Percentiles rank a stretch among this genome's conserved stretches.
Conservation (phyloP, 2,329 filamentous ascomycete species). For the Chalaropsis thielavioides region DNA sequence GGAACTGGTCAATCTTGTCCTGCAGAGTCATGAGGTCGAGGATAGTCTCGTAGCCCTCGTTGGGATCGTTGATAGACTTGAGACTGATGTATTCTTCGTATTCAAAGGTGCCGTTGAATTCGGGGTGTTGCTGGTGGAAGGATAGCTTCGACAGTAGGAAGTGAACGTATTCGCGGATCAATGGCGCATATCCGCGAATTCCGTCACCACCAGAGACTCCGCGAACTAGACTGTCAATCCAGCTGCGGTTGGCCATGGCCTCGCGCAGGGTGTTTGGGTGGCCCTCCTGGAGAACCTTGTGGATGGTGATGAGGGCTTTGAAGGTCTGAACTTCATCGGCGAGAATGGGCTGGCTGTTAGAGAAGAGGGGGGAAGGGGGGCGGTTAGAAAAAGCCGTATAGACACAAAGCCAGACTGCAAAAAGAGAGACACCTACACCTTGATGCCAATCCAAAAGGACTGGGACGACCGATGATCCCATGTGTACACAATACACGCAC, state of each 20-base stretch:
- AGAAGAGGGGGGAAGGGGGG: slow-evolving; percentile 5
- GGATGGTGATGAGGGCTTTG: slow-evolving; percentile 92
- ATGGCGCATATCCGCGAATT: slow-evolving; percentile 72
- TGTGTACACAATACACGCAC: slow-evolving; percentile 94
- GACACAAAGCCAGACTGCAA: background rate
- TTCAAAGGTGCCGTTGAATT: slow-evolving; percentile 97
- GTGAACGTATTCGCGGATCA: slow-evolving; percentile 94
- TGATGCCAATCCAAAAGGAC: slow-evolving; percentile 96
- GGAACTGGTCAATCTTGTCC: slow-evolving; percentile 96
- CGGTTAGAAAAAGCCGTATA: background rate
- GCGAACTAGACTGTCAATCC: slow-evolving; percentile 84
- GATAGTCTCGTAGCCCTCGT: slow-evolving; percentile 95
- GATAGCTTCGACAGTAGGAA: slow-evolving; percentile 85
- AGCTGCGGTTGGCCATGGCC: slow-evolving; percentile 72
- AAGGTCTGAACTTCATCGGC: slow-evolving; percentile 98
- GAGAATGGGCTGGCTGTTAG: slow-evolving; percentile 73
- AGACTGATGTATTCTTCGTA: slow-evolving; percentile 98
- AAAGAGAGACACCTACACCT: slow-evolving; percentile 56
- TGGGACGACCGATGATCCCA: slow-evolving; percentile 96
- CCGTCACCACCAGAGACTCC: slow-evolving; percentile 64
- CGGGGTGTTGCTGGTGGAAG: slow-evolving; percentile 93
- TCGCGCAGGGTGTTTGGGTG: slow-evolving; percentile 79
- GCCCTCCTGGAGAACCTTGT: slow-evolving; percentile 94
- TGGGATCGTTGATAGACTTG: slow-evolving; percentile 96
- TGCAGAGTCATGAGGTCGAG: slow-evolving; percentile 91